Base-by-base conservation (phyloP, 345 rosid genomes). In the Cardamine chenopodiifolia region DNA sequence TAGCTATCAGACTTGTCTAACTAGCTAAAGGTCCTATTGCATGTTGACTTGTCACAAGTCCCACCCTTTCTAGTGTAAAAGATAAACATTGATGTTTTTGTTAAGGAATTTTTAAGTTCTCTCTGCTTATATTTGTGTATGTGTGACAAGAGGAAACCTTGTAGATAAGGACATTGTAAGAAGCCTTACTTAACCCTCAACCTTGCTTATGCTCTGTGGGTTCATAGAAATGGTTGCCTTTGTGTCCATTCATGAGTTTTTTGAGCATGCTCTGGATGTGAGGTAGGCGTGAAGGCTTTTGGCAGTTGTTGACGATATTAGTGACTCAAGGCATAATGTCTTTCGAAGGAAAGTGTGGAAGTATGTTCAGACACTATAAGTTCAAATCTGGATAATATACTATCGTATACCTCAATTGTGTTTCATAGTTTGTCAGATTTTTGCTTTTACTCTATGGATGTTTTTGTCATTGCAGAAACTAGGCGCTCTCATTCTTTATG, bases 71-170 rank as follows among this genome's bases (percentile, higher is more conserved):
- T 55, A 39, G 37, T 68, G 39, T 68, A 37, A 25, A 52, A 35
- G 25, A 25, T 68, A 50, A 37, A 53, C 37, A 53, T 11, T 18
- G 50, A 53, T 67, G 72, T 66, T 11, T 35, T n/a, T 19, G 12
- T 53, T 68, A 25, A 54, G 39, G 25, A n/a, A 8, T 37, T n/a
- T n/a, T 37, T n/a, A 53, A 22, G 39, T 54, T 35, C 7, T 20
- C 17, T 53, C 49, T 53, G 26, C 52, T 37, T 68, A 31, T 54
- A 20, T 17, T n/a, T 34, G 17, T 54, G 62, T 68, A 17, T 22
- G 23, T 26, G 52, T 68, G 39, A 13, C 62, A 8, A 68, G 72
- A 68, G 72, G n/a, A n/a, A n/a, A n/a, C n/a, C n/a, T n/a, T n/a
- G n/a, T n/a, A 45, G 39, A 68, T 39, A 54, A 39, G 52, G 50